phyloP scores from a whole-genome alignment of 1,284 basidiomycete species.

The Microbotryum scabiosae region DNA sequence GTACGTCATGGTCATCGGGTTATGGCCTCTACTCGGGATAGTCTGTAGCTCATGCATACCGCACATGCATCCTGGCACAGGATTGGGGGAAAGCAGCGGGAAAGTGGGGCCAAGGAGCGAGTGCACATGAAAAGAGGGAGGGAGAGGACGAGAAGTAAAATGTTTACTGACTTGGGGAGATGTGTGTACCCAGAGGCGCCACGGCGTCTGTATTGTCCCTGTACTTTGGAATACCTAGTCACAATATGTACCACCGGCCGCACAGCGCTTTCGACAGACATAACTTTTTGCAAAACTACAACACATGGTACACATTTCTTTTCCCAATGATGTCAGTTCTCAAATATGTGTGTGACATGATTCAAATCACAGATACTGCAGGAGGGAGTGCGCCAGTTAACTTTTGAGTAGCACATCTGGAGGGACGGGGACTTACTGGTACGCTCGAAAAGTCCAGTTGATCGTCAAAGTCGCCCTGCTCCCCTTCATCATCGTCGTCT shows the following conservation, averaged over 20 bases:
- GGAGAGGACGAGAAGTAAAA: not conserved
- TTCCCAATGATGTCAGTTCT: too few relatives aligned
- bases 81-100: constrained; percentile 48
- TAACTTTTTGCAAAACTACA: too few relatives aligned
- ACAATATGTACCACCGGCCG: too few relatives aligned
- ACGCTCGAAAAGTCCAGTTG: constrained; percentile 33
- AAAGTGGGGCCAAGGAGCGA: constrained; percentile 44
- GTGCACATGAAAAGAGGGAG: constrained; percentile 21
- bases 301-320: too few relatives aligned
- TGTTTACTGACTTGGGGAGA: not conserved
- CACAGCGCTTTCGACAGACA: too few relatives aligned
- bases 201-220: too few relatives aligned
- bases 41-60: not conserved
- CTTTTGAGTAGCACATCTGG: not conserved
- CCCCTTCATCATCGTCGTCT: constrained; percentile 26
- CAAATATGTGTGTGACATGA: not conserved
- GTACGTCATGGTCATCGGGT: constrained; percentile 41
- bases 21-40: not conserved
- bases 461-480: constrained; percentile 27
- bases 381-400: not conserved
- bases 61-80: constrained; percentile 35
- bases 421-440: constrained; percentile 17
- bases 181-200: too few relatives aligned
- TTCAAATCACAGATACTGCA: constrained; percentile 12
- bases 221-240: too few relatives aligned